phyloP scores from a whole-genome alignment of 2,329 filamentous ascomycete genomes.

The Aspergillus ustus region DNA sequence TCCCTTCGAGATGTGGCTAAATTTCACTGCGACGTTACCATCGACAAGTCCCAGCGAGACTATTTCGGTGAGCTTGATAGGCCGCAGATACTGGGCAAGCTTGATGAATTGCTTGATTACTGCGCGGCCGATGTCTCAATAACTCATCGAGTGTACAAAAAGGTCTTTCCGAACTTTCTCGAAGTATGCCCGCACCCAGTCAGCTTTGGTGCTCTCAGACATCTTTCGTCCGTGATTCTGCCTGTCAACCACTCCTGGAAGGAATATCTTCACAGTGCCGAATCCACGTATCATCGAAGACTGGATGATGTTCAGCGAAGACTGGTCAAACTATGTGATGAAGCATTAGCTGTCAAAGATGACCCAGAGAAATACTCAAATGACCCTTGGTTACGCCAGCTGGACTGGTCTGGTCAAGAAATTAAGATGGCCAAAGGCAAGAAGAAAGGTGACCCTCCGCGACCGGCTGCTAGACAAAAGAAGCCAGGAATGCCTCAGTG shows the following conservation, averaged over 20 bases:
- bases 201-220: constrained; percentile 90
- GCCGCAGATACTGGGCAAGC: constrained; percentile 67
- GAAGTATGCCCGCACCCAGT: constrained; percentile 93
- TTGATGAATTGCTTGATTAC: constrained; percentile 87
- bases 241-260: constrained; percentile 90
- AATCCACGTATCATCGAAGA: constrained; percentile 79
- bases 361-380: constrained; percentile 70
- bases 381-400: constrained; percentile 89
- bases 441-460: constrained; percentile 78
- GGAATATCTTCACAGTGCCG: constrained; percentile 79
- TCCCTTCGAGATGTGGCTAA: constrained; percentile 94
- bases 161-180: constrained; percentile 88
- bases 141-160: constrained; percentile 92
- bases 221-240: constrained; percentile 90
- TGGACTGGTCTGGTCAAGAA: constrained; percentile 95
- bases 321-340: constrained; percentile 73
- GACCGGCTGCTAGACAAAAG: constrained; percentile 83
- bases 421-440: constrained; percentile 90
- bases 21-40: constrained; percentile 88
- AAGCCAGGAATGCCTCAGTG: constrained; percentile 92
- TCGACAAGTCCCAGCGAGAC: constrained; percentile 87
- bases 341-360: constrained; percentile 75
- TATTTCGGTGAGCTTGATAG: constrained; percentile 84
- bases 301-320: constrained; percentile 78
- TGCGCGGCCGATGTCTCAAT: constrained; percentile 93